Evolutionary conservation across 371 early-diverging fungal species (phyloP).

Genomic region (Circinella minor): DNA sequence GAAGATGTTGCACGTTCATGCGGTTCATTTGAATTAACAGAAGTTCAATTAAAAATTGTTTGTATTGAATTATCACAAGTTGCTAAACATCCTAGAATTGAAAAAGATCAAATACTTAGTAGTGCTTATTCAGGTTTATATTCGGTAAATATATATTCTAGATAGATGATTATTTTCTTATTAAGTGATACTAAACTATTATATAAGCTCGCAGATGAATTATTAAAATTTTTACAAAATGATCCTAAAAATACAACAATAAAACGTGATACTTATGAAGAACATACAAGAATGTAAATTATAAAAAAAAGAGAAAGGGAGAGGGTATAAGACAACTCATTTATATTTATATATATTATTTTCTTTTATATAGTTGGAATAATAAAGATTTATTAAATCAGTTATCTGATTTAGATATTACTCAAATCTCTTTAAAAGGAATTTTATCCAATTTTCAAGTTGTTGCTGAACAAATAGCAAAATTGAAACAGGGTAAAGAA

Average conservation of each 20-base stretch:
- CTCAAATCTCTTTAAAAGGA: not conserved
- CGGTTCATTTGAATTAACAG: conserved; percentile 57
- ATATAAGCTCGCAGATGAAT: conserved; percentile 21
- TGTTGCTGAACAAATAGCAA: not conserved
- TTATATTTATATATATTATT: not conserved
- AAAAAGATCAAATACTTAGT: not conserved
- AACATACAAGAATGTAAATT: conserved; percentile 44
- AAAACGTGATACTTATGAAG: conserved; percentile 44
- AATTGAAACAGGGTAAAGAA: not conserved
- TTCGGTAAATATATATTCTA: not conserved
- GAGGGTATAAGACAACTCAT: not conserved
- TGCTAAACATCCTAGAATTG: conserved; percentile 10
- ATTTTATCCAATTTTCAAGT: not conserved
- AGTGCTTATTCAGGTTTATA: not conserved
- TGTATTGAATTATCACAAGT: conserved; percentile 44
- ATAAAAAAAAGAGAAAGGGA: not conserved
- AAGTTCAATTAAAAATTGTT: conserved; percentile 39
- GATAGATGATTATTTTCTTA: not conserved
- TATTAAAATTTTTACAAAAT: conserved; percentile 26
- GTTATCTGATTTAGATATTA: not conserved
- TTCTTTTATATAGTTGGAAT: not conserved
- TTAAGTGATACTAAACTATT: not conserved
- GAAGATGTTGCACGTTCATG: conserved; percentile 61
- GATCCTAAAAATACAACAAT: conserved; percentile 21
- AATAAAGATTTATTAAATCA: not conserved